phyloP scores from a whole-genome alignment of 73 alveolate species.

The Blepharisma stoltei region DNA sequence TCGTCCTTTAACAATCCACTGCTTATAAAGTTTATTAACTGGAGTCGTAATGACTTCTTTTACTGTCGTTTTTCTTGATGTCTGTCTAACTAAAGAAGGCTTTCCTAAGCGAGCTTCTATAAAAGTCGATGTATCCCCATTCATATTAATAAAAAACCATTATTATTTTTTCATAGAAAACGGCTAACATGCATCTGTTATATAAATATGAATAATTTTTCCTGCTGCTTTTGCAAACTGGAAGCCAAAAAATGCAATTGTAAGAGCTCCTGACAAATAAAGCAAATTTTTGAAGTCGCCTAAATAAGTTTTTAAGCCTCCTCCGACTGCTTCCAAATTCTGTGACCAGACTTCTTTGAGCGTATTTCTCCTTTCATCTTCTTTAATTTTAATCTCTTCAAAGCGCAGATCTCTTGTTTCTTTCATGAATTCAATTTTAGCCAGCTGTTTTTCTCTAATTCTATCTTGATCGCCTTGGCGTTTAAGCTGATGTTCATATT shows the following conservation, averaged over 20 bases:
- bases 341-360: slow-evolving; percentile 45
- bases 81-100: slow-evolving; percentile 80
- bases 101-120: slow-evolving; percentile 58
- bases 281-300: slow-evolving; percentile 44
- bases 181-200: too few species aligned
- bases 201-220: too few species aligned
- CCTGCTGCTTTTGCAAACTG: slow-evolving; percentile 48
- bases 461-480: slow-evolving; percentile 39
- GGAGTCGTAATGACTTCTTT: slow-evolving; percentile 23
- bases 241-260: slow-evolving; percentile 55
- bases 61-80: slow-evolving; percentile 55
- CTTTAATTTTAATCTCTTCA: slow-evolving; percentile 45
- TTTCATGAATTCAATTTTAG: slow-evolving; percentile 18
- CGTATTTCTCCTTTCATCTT: slow-evolving; percentile 60
- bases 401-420: slow-evolving; percentile 42
- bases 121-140: slow-evolving; percentile 32
- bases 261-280: slow-evolving; percentile 48
- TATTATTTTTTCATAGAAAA: too few species aligned
- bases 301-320: slow-evolving; percentile 40
- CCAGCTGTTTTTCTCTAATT: slow-evolving; percentile 31
- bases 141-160: too few species aligned
- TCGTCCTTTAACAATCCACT: slow-evolving; percentile 24
- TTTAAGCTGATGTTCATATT: slow-evolving; percentile 55
- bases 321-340: slow-evolving; percentile 45
- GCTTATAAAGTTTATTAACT: slow-evolving; percentile 22